Base-by-base conservation (phyloP, 805 yeast species). In the Pichia scutulata region DNA sequence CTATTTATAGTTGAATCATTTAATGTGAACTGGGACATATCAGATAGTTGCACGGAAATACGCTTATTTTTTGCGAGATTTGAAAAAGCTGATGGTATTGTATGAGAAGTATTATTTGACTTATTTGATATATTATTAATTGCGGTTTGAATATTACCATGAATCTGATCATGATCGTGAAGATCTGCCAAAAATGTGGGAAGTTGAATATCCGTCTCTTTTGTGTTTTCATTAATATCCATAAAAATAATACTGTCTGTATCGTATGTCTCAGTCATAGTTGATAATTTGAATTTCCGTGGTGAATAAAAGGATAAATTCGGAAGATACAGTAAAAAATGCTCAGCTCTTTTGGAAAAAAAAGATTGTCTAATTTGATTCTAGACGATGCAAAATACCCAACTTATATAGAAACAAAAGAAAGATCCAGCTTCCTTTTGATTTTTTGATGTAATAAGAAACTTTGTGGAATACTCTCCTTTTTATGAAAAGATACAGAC, bases 1-100 rank as follows among this genome's bases (percentile, higher is more conserved):
- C 44, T 43, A 26, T 43, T 39, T 16, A 42, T 23, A 13, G 46
- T 47, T 42, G 50, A 41, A 21, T 47, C 50, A 36, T 47, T 47
- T 1, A 41, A 19, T 9, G 50, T 47, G 13, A 42, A 30, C 9
- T 41, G 42, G 8, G 50, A 47, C 10, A 41, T 21, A 42, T 47
- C 50, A 9, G 50, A 47, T 2, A 42, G 18, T 22, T 47, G 50
- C 8, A 42, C 22, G 3, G 48, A 21, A 13, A 28, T 41, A 1
- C 6, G 14, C 8, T 41, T 39, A 2, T 4, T 2, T 39, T 39
- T 18, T 39, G 41, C 13, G 10, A 16, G 18, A 16, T 22, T 40
- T 13, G n/a, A 33, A 8, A 19, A 16, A 7, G 13, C 16, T 7
- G n/a, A 33, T 7, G 19, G 19, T n/a, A n/a, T 16, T 2, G 37